Percentiles rank a stretch among this genome's conserved stretches.
These are phyloP conservation scores for Rhizoclosmatium globosum DNA, from an alignment of 192 early-diverging fungal genomes.

Conservation along the genomic window DNA sequence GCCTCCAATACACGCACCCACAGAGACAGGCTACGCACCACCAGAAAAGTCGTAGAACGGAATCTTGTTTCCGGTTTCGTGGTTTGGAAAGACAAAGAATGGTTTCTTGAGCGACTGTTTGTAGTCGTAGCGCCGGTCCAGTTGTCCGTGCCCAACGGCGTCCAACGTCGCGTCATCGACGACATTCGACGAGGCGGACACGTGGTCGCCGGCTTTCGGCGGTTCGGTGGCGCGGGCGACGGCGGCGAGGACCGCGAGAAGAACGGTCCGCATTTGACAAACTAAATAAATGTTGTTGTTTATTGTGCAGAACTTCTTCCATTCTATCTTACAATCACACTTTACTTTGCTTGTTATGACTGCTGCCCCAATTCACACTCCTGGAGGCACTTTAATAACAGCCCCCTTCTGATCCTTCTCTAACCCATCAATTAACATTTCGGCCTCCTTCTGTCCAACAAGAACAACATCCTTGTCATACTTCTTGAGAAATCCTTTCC, in stretches of 20 bases:
- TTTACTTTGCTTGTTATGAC: too few species aligned
- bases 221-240: background rate
- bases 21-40: background rate
- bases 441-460: too few species aligned
- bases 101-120: constrained; percentile 50
- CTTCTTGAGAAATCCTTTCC: too few species aligned
- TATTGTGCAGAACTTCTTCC: too few species aligned
- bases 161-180: background rate
- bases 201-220: background rate
- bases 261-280: background rate
- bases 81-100: constrained; percentile 37
- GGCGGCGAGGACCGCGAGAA: background rate
- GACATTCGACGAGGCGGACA: background rate
- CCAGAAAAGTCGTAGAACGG: constrained; percentile 35
- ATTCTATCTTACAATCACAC: too few species aligned
- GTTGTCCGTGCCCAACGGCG: constrained; percentile 32
- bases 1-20: background rate
- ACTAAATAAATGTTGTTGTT: too few species aligned
- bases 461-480: too few species aligned
- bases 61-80: constrained; percentile 29
- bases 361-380: too few species aligned
- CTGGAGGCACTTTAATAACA: too few species aligned
- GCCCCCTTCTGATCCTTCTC: too few species aligned
- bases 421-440: too few species aligned
- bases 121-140: constrained; percentile 46